These are phyloP conservation scores for Cladosporium sp. DNA, from an alignment of 2,329 filamentous ascomycete species.

Conservation along the genomic window DNA sequence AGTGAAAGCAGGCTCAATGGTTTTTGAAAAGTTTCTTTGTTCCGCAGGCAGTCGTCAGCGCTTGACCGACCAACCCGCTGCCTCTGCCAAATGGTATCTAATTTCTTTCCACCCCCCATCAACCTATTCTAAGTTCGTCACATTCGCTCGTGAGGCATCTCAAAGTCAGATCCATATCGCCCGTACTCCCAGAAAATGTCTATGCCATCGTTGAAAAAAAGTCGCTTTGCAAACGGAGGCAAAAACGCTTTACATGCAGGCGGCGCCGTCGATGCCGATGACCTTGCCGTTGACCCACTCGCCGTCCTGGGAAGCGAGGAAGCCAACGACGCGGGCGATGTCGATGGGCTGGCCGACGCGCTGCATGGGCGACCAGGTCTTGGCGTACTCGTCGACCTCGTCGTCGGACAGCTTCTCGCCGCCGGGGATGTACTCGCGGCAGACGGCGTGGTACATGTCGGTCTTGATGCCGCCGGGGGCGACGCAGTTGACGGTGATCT, in stretches of 20 bases:
- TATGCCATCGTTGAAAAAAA: slow-evolving; percentile 1
- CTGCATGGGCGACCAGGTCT: slow-evolving; percentile 64
- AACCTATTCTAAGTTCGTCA: neutral
- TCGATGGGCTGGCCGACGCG: slow-evolving; percentile 68
- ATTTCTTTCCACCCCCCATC: neutral
- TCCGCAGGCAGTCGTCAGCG: slow-evolving; percentile 14
- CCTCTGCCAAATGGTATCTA: slow-evolving; percentile 13
- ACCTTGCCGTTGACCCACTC: slow-evolving; percentile 59
- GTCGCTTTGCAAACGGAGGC: neutral
- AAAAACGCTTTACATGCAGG: slow-evolving; percentile 38
- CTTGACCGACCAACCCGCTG: slow-evolving; percentile 12
- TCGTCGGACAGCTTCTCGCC: slow-evolving; percentile 58
- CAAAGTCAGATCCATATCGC: neutral
- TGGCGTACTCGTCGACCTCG: slow-evolving; percentile 62
- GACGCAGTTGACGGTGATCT: slow-evolving; percentile 61
- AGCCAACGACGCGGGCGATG: slow-evolving; percentile 65
- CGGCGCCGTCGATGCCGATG: slow-evolving; percentile 48
- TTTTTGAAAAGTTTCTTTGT: slow-evolving; percentile 6
- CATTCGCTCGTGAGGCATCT: slow-evolving; percentile 3
- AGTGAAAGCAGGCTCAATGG: neutral
- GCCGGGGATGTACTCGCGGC: slow-evolving; percentile 62
- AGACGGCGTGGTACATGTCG: slow-evolving; percentile 63
- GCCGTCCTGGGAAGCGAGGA: slow-evolving; percentile 59
- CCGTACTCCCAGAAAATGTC: slow-evolving; percentile 13
- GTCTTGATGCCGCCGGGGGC: slow-evolving; percentile 58